Base-by-base conservation (phyloP, 306 rosid genomes). In the Sophora flavescens region DNA sequence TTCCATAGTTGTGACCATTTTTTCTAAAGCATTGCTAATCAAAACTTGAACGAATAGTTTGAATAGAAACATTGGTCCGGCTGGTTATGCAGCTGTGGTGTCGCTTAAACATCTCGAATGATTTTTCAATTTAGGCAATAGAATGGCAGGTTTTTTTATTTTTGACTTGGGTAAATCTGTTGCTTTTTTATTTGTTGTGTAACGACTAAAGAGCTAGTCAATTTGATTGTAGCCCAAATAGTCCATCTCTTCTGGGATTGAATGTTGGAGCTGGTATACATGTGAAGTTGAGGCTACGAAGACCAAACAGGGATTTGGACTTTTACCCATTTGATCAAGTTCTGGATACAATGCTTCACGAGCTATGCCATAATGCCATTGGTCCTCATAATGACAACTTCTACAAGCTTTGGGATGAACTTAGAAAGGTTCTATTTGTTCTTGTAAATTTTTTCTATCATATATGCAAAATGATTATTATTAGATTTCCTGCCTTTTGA, bases 341-440 rank as follows among this genome's bases (percentile, higher is more conserved):
- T 74, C 82, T 95, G 47, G 98, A 92, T 80, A 95, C 96, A 11
- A 95, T 95, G 97, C 96, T 95, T 73, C 98, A 95, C 14, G 98
- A 95, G 86, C 98, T 95, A 81, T 95, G 97, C 68, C 97, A 95
- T 82, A 95, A 92, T 70, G 84, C 45, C 52, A 90, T 89, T 69
- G 89, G 93, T 61, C 90, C 96, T 78, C 98, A 95, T 67, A 87
- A 95, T 86, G 89, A 87, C 53, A 87, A 2, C 84, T 95, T 92
- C 91, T 90, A 92, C 92, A 90, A 85, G 89, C 96, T 95, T 14
- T 95, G 96, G 98, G 98, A 95, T 81, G 93, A 92, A 66, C 96
- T 92, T 74, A 81, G 97, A 83, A 89, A 92, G 96, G 98, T 91
- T 16, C 26, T 78, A 38, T n/a, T 65, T 17, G 12, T 64, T 68